These are phyloP conservation scores for Termitomyces sp. DNA, from an alignment of 768 basidiomycete genomes.

Conservation along the genomic window DNA sequence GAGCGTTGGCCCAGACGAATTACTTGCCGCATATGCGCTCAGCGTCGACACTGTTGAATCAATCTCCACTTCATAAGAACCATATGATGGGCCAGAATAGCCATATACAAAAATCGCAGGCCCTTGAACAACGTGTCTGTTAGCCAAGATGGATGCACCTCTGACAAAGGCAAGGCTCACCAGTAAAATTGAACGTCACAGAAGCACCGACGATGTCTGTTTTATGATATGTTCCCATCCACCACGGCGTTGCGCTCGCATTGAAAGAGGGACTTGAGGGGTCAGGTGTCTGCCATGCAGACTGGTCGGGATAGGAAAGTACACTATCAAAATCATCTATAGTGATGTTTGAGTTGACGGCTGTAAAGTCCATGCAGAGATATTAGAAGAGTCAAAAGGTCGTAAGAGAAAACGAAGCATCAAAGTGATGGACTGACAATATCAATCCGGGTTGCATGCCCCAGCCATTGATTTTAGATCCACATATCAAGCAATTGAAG, in stretches of 20 bases:
- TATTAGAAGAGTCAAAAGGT: neutral
- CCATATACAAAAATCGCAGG: slow-evolving; percentile 40
- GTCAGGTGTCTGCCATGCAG: slow-evolving; percentile 39
- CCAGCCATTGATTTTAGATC: neutral
- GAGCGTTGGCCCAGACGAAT: slow-evolving; percentile 25
- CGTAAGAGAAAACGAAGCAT: neutral
- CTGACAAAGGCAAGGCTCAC: slow-evolving; percentile 14
- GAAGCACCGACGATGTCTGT: slow-evolving; percentile 30
- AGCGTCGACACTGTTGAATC: slow-evolving; percentile 22
- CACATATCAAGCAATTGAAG: too few relatives aligned
- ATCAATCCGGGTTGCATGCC: neutral
- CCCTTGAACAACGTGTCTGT: slow-evolving; percentile 17
- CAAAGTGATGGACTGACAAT: neutral
- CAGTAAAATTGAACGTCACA: slow-evolving; percentile 37
- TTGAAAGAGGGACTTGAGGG: slow-evolving; percentile 34
- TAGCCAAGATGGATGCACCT: neutral
- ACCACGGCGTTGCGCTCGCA: slow-evolving; percentile 28
- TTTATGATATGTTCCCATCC: slow-evolving; percentile 38
- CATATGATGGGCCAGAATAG: slow-evolving; percentile 33
- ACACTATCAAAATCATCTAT: slow-evolving; percentile 45
- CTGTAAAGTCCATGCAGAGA: slow-evolving; percentile 40
- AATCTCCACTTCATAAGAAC: slow-evolving; percentile 34
- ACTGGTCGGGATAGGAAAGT: slow-evolving; percentile 31
- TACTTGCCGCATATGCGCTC: slow-evolving; percentile 27
- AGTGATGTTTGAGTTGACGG: slow-evolving; percentile 38